A percentile compares a stretch with the other conserved stretches of the same genome.
Evolutionary conservation across 169 alveolate species (phyloP).

Genomic region (Plasmodium gonderi): DNA sequence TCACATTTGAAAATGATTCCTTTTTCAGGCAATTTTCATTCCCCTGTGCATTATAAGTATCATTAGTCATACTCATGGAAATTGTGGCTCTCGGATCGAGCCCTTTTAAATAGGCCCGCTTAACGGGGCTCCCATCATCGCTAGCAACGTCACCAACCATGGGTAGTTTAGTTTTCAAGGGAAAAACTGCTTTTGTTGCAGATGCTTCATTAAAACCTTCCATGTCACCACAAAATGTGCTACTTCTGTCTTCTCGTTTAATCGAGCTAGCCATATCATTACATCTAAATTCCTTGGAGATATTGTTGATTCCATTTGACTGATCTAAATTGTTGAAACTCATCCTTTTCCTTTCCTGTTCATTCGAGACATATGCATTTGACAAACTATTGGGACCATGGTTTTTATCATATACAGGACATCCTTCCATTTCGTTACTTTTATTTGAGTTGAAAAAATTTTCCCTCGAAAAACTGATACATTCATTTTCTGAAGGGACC

Average conservation of each 20-base stretch:
- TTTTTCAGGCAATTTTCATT: background rate
- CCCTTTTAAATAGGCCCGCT: background rate
- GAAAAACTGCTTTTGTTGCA: background rate
- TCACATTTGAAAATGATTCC: background rate
- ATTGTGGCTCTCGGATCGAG: background rate
- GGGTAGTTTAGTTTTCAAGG: background rate
- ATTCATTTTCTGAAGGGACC: background rate
- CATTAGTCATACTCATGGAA: background rate
- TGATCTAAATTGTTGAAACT: background rate
- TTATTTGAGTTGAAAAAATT: background rate
- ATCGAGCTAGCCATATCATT: background rate
- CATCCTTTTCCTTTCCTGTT: background rate
- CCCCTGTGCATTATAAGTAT: background rate
- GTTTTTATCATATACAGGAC: background rate
- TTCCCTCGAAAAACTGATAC: background rate
- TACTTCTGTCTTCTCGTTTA: background rate
- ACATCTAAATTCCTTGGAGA: background rate
- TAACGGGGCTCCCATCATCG: background rate
- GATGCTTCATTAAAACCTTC: background rate
- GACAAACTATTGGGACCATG: background rate
- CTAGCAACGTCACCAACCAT: background rate
- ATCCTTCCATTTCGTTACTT: background rate
- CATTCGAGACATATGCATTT: background rate
- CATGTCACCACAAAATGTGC: background rate
- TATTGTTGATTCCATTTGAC: background rate